A percentile compares a stretch with the other conserved stretches of the same genome.
These are phyloP conservation scores for Laetiporus sulphureus DNA, from an alignment of 1,284 basidiomycete genomes.

Conservation along the genomic window DNA sequence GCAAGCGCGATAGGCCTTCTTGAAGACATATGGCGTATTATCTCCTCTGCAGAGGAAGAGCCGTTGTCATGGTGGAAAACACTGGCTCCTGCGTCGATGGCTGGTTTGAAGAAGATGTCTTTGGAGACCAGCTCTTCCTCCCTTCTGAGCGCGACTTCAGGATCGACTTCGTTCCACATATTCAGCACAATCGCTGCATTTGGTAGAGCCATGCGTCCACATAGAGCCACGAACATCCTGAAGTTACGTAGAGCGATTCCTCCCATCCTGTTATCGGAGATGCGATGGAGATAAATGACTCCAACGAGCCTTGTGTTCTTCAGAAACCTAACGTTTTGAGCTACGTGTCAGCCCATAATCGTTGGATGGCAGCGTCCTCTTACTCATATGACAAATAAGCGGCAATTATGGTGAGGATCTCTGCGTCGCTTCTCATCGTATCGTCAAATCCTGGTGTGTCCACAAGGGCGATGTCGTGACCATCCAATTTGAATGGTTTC, in stretches of 20 bases:
- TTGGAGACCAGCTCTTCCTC: slow-evolving; percentile 12
- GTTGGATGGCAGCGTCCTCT: background rate
- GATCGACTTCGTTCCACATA: slow-evolving; percentile 41
- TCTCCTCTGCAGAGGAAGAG: slow-evolving; percentile 8
- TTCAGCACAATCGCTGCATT: slow-evolving; percentile 41
- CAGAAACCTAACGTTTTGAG: no score
- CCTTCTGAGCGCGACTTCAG: slow-evolving; percentile 7
- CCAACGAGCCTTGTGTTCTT: no score
- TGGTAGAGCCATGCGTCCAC: slow-evolving; percentile 9
- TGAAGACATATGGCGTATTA: slow-evolving; percentile 9
- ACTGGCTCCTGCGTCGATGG: slow-evolving; percentile 13
- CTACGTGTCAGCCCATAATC: no score
- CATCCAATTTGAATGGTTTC: slow-evolving; percentile 22
- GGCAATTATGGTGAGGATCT: slow-evolving; percentile 19
- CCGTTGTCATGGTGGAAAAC: slow-evolving; percentile 13
- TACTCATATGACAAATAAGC: slow-evolving; percentile 9
- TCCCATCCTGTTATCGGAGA: slow-evolving; percentile 14
- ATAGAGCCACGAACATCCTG: slow-evolving; percentile 13
- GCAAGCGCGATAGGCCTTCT: background rate
- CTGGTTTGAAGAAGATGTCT: slow-evolving; percentile 15
- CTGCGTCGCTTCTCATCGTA: slow-evolving; percentile 21
- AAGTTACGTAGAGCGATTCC: slow-evolving; percentile 14
- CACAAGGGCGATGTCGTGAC: slow-evolving; percentile 19
- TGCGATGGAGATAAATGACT: slow-evolving; percentile 15
- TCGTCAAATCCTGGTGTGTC: slow-evolving; percentile 31